Base-by-base conservation (phyloP, 2,329 filamentous ascomycete species). In the Camillea tinctor region DNA sequence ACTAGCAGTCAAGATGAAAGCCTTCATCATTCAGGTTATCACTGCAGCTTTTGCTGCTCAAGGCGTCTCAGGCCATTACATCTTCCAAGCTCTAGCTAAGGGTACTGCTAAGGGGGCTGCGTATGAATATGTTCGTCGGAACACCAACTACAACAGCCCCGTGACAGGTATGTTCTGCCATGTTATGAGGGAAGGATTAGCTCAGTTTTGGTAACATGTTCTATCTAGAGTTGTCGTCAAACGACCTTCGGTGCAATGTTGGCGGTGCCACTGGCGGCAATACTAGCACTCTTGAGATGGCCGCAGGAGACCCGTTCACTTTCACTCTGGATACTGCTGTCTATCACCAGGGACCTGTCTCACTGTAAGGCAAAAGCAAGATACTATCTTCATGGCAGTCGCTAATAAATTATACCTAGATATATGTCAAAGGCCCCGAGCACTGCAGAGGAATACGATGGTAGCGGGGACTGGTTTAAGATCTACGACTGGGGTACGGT, bases 131-230 rank as follows among this genome's bases (percentile, higher is more conserved):
- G 70, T 81, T 61, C 76, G 79, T 23, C 72, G 71, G 55, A 81
- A 81, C 72, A 77, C 72, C 56, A 82, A 81, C 75, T 72, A 77
- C 65, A 81, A 81, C 72, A 79, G 76, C 9, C 79, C 78, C 7
- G 79, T 80, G 5, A 78, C 75, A 11, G 72, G 71, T 71, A 56
- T 51, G 59, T 61, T 19, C 19, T 44, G 13, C 36, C 36, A 3
- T 36, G 24, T 8, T 50, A 53, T 40, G 17, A 26, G 36, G 8
- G 23, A 9, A 26, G 36, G 8, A 21, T 48, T 9, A 49, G 19
- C 21, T 54, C 24, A 4, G 23, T 11, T 48, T 48, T n/a, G 1
- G 22, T 57, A n/a, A 44, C 11, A 5, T 3, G 2, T 15, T 15
- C 36, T 9, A 44, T 26, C 21, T 15, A 74, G 74, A 76, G 60